phyloP scores from a whole-genome alignment of 257 asterid genomes.

The Penstemon davidsonii region DNA sequence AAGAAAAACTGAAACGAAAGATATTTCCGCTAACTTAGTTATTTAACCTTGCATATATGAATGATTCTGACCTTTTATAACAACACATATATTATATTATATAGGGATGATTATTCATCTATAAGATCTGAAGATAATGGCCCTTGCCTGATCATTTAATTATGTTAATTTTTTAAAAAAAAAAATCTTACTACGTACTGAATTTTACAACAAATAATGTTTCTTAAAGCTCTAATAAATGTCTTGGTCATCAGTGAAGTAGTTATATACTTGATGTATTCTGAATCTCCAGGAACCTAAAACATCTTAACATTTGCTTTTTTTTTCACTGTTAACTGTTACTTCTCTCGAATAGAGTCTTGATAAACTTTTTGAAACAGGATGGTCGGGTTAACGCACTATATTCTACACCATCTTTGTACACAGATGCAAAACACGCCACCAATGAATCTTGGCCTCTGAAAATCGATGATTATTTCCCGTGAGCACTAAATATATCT shows the following conservation, averaged over 20 bases:
- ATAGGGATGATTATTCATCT: too few relatives aligned
- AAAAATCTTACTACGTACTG: too few relatives aligned
- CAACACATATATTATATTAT: too few relatives aligned
- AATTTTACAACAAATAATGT: too few relatives aligned
- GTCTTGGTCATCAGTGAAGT: neutral
- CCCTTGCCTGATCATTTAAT: too few relatives aligned
- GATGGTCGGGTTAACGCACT: constrained; percentile 84
- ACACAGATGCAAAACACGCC: constrained; percentile 74
- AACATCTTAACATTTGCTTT: neutral
- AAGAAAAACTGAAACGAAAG: neutral
- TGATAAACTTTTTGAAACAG: constrained; percentile 43
- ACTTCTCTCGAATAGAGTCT: neutral
- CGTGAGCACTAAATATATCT: constrained; percentile 50
- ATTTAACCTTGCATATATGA: neutral
- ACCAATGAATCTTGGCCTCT: constrained; percentile 69
- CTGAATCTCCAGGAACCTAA: neutral
- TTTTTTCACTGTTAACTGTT: constrained; percentile 1
- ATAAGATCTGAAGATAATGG: too few relatives aligned
- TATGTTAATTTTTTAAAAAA: too few relatives aligned
- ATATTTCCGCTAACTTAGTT: neutral
- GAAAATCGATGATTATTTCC: constrained; percentile 80
- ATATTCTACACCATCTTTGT: constrained; percentile 85
- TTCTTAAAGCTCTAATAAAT: neutral
- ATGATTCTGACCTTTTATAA: too few relatives aligned
- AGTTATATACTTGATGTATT: neutral